phyloP scores from a whole-genome alignment of 2,329 filamentous ascomycete genomes.

The Beauveria caledonica region DNA sequence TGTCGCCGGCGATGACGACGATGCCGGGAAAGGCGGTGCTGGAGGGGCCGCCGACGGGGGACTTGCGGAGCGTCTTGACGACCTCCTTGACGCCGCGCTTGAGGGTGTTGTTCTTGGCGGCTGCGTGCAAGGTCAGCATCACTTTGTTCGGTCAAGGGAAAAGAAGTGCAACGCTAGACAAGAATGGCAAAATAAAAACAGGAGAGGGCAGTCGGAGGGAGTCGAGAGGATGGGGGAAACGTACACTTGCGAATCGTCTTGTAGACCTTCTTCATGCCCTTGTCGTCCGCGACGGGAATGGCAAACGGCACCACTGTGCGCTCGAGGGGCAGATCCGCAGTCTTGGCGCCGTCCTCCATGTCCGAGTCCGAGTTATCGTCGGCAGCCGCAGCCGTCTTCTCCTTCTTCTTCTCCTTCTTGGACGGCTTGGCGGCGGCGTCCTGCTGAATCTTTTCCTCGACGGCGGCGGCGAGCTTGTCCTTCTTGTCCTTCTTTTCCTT shows the following conservation, averaged over 20 bases:
- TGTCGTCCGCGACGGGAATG: slow-evolving; percentile 70
- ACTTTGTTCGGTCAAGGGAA: not conserved
- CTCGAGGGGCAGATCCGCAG: slow-evolving; percentile 32
- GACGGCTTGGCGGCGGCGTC: slow-evolving; percentile 31
- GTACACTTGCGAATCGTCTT: slow-evolving; percentile 50
- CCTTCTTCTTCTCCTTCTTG: slow-evolving; percentile 23
- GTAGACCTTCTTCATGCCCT: slow-evolving; percentile 57
- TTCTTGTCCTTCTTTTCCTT: slow-evolving; percentile 68
- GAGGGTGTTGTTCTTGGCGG: slow-evolving; percentile 88
- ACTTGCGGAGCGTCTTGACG: slow-evolving; percentile 96
- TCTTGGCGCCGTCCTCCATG: slow-evolving; percentile 29
- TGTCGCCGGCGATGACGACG: slow-evolving; percentile 91
- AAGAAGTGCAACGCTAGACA: too few species aligned
- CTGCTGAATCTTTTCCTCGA: slow-evolving; percentile 58
- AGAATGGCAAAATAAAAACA: not conserved
- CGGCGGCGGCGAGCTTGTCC: slow-evolving; percentile 54
- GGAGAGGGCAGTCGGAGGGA: not conserved
- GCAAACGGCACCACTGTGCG: slow-evolving; percentile 74
- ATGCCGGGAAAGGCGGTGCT: slow-evolving; percentile 60
- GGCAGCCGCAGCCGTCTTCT: slow-evolving; percentile 30
- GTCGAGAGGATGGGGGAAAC: slow-evolving; percentile 18
- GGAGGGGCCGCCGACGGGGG: slow-evolving; percentile 56
- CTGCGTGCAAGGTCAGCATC: slow-evolving; percentile 36
- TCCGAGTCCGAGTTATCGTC: slow-evolving; percentile 38
- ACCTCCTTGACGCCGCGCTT: slow-evolving; percentile 99